Evolutionary conservation across 768 basidiomycete genomes (phyloP).

Genomic region (Boletus tomentosulus): DNA sequence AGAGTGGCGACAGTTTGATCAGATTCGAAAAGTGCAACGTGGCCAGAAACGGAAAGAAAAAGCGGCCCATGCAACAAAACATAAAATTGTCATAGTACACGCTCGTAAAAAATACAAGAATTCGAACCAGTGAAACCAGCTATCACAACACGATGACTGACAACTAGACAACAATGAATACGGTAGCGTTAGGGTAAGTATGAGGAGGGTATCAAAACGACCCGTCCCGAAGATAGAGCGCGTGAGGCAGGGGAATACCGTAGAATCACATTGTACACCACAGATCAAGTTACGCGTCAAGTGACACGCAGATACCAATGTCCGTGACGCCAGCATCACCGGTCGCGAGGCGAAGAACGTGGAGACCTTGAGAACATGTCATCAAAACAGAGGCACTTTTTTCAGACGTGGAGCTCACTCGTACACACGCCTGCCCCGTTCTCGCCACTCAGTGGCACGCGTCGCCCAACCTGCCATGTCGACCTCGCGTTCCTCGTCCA

Average conservation of each 20-base stretch:
- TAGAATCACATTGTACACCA: background rate
- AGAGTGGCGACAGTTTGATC: constrained; percentile 29
- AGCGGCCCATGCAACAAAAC: background rate
- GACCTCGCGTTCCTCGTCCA: constrained; percentile 56
- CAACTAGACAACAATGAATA: constrained; percentile 8
- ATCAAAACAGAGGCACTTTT: constrained; percentile 3
- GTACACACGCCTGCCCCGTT: constrained; percentile 23
- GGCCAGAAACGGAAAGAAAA: constrained; percentile 11
- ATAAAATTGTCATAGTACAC: background rate
- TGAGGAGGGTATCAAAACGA: constrained; percentile 26
- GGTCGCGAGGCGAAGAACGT: constrained; percentile 20
- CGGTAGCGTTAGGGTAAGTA: constrained; percentile 6
- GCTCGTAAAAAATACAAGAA: constrained; percentile 8
- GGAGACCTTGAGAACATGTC: constrained; percentile 18
- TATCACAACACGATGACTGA: constrained; percentile 1
- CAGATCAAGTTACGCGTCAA: background rate
- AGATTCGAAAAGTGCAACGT: constrained; percentile 2
- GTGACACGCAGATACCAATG: no score
- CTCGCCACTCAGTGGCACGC: constrained; percentile 41
- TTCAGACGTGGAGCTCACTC: constrained; percentile 20
- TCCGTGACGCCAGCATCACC: constrained; percentile 7
- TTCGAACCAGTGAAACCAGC: constrained; percentile 5
- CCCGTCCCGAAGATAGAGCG: constrained; percentile 16
- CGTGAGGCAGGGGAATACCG: background rate
- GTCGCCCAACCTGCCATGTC: constrained; percentile 87